These are phyloP conservation scores for Termitomyces sp. DNA, from an alignment of 768 basidiomycete species.

Conservation along the genomic window DNA sequence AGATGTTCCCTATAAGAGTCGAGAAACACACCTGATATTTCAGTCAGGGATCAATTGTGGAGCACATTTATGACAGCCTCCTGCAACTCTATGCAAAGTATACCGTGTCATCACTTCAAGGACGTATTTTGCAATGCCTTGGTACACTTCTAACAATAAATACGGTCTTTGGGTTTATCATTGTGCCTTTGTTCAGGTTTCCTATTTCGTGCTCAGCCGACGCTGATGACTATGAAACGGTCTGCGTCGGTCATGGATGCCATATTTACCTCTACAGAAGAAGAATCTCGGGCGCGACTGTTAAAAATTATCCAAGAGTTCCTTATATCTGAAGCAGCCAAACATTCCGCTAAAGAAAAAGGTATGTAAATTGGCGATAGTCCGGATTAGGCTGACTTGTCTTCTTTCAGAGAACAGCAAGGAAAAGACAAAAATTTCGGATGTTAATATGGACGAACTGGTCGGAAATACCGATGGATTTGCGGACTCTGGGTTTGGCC, in stretches of 20 bases:
- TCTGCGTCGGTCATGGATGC: conserved; percentile 86
- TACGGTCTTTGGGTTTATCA: background rate
- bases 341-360: conserved; percentile 70
- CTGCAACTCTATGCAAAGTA: conserved; percentile 70
- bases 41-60: conserved; percentile 62
- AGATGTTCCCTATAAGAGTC: background rate
- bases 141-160: conserved; percentile 42
- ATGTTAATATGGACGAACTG: conserved; percentile 88
- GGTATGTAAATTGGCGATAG: conserved; percentile 26
- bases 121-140: conserved; percentile 79
- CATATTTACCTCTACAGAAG: conserved; percentile 72
- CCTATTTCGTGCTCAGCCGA: conserved; percentile 88
- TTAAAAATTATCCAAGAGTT: conserved; percentile 92
- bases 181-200: conserved; percentile 49
- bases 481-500: conserved; percentile 88
- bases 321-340: conserved; percentile 74
- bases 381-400: background rate
- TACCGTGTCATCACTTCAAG: conserved; percentile 49
- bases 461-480: conserved; percentile 95
- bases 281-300: conserved; percentile 67
- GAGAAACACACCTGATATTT: background rate
- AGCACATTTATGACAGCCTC: conserved; percentile 74
- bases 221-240: conserved; percentile 76
- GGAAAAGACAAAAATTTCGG: conserved; percentile 34
- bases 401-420: conserved; percentile 33